A percentile compares a stretch with the other conserved stretches of the same genome.
Evolutionary conservation across 176 grass and related monocot species (phyloP).

Genomic region (Guadua angustifolia): DNA sequence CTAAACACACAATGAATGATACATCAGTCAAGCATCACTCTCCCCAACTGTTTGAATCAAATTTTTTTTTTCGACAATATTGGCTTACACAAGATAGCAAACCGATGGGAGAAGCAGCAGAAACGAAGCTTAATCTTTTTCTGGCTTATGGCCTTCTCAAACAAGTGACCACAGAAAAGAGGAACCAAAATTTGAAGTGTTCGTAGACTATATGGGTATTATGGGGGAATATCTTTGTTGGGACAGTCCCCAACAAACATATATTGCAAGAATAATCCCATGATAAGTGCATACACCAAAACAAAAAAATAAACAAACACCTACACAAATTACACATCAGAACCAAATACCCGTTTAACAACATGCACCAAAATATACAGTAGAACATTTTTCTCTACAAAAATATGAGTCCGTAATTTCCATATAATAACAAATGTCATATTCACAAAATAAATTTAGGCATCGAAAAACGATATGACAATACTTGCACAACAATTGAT

Average conservation of each 20-base stretch:
- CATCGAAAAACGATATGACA: neutral
- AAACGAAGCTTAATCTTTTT: neutral
- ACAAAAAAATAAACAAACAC: neutral
- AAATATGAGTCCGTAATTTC: neutral
- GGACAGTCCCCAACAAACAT: neutral
- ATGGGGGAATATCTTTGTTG: neutral
- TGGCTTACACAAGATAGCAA: neutral
- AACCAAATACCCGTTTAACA: neutral
- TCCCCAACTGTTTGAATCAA: neutral
- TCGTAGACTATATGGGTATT: neutral
- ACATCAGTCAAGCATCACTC: neutral
- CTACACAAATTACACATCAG: neutral
- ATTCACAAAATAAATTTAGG: neutral
- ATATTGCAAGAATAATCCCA: neutral
- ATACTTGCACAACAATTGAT: neutral
- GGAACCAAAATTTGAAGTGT: neutral
- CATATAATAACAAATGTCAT: conserved; percentile 3
- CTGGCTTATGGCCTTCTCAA: neutral
- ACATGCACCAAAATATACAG: neutral
- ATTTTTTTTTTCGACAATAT: neutral
- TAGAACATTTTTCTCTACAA: conserved; percentile 4
- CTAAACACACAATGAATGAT: neutral
- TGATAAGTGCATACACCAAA: neutral
- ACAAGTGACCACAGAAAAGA: neutral
- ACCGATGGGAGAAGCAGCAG: neutral